Evolutionary conservation across 345 rosid species (phyloP).

Genomic region (Garcia nutans): DNA sequence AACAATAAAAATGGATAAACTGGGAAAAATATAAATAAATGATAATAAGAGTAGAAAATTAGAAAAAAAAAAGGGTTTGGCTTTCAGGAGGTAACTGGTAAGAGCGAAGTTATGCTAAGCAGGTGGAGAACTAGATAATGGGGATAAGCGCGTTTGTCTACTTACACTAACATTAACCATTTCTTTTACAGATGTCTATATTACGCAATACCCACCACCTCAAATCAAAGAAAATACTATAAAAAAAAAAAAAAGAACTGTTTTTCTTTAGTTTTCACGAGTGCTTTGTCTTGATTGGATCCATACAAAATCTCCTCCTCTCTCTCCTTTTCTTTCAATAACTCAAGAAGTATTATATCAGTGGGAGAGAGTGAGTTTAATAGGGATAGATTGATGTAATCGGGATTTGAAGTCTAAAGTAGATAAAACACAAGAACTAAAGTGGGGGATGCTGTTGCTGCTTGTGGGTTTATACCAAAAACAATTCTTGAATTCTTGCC

Average conservation of each 20-base stretch:
- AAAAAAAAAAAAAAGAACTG: constrained; percentile 8
- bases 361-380: not conserved
- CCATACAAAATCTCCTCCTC: constrained; percentile 44
- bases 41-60: too few relatives aligned
- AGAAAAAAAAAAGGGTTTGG: too few relatives aligned
- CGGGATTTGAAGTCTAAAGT: constrained; percentile 4
- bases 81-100: too few relatives aligned
- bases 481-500: constrained; percentile 24
- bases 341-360: not conserved
- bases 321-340: not conserved
- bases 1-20: too few relatives aligned
- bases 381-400: too few relatives aligned
- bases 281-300: constrained; percentile 52
- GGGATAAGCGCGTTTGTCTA: not conserved
- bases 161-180: not conserved
- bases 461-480: not conserved
- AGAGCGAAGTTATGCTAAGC: too few relatives aligned
- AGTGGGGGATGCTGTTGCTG: not conserved
- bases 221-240: not conserved
- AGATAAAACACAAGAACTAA: not conserved
- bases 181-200: not conserved
- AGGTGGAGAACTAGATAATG: not conserved
- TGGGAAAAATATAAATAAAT: too few relatives aligned
- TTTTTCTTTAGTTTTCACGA: constrained; percentile 34
- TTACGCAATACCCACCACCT: not conserved